Percentiles rank a stretch among this genome's conserved stretches.
Evolutionary conservation across 192 early-diverging fungal genomes (phyloP).

Genomic region (Coemansia sp.): DNA sequence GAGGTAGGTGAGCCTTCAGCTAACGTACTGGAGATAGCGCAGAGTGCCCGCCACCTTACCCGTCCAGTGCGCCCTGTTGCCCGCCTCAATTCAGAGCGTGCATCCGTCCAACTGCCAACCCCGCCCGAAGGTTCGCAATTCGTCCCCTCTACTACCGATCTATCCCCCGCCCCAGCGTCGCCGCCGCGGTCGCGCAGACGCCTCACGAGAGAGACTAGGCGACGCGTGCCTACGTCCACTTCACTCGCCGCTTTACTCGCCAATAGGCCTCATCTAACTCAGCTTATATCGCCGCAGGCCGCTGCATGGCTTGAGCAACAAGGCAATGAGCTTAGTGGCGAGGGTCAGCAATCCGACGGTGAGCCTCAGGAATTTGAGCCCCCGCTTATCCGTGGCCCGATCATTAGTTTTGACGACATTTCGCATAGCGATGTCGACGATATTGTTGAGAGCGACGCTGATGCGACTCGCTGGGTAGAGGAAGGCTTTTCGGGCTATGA

Average conservation of each 20-base stretch:
- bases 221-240: background rate
- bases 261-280: background rate
- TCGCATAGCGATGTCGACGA: background rate
- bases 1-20: background rate
- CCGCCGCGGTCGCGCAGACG: conserved; percentile 4
- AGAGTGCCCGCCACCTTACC: background rate
- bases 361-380: background rate
- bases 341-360: background rate
- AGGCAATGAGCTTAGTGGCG: background rate
- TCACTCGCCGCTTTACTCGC: background rate
- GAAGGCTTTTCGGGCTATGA: background rate
- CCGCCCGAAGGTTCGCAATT: background rate
- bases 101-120: background rate
- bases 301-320: background rate
- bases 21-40: background rate
- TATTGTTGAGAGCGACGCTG: background rate
- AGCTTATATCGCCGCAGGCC: background rate
- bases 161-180: background rate
- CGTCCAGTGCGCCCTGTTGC: background rate
- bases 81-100: background rate
- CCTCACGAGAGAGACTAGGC: background rate
- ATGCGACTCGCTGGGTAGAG: background rate
- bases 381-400: background rate
- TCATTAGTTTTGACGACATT: background rate
- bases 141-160: background rate